A percentile compares a stretch with the other conserved stretches of the same genome.
These are phyloP conservation scores for Posidonia australis DNA, from an alignment of 106 monocot genomes.

Conservation along the genomic window DNA sequence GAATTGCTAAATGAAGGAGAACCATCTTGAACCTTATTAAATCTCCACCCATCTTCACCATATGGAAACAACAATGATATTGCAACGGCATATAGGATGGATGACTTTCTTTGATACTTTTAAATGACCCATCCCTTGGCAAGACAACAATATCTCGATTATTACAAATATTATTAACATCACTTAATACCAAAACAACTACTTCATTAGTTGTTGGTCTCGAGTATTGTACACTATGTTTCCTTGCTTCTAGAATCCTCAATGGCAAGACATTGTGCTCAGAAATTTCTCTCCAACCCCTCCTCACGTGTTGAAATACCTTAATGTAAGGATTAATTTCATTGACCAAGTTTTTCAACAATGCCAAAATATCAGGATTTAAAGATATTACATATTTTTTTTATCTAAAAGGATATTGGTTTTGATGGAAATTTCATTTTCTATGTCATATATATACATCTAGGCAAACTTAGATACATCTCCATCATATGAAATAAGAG, in stretches of 20 bases:
- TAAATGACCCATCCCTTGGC: background rate
- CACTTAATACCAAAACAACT: background rate
- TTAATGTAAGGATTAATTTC: background rate
- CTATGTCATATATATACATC: background rate
- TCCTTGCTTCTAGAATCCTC: background rate
- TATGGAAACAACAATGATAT: background rate
- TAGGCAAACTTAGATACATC: background rate
- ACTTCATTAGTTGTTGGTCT: background rate
- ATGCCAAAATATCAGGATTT: background rate
- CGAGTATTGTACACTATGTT: background rate
- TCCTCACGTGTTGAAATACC: background rate
- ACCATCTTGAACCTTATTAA: background rate
- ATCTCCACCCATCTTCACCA: background rate
- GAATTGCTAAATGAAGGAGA: background rate
- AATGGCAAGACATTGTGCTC: background rate
- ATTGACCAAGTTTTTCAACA: background rate
- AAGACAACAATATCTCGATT: background rate
- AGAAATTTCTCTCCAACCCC: background rate
- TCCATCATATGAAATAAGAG: background rate
- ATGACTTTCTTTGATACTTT: background rate
- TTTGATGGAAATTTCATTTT: background rate
- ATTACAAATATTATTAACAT: background rate
- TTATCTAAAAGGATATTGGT: background rate
- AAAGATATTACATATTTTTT: background rate
- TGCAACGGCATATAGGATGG: background rate